Evolutionary conservation across 2,329 filamentous ascomycete genomes (phyloP).

Genomic region (Penicillium brasilianum): DNA sequence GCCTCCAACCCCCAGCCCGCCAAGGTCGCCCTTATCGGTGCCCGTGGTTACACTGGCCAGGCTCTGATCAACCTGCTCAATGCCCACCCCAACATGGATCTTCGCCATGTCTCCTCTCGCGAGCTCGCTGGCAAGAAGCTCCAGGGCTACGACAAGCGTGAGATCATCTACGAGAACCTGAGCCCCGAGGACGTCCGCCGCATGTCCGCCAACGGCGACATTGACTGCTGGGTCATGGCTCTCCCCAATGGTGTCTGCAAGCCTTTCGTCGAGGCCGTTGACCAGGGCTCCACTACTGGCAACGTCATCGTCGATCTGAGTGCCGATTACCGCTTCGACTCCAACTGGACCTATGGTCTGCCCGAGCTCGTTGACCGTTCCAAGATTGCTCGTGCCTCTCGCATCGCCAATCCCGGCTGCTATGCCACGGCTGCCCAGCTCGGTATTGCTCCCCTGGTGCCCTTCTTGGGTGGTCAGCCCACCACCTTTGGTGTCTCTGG

Average conservation of each 20-base stretch:
- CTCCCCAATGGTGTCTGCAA: slow-evolving; percentile 94
- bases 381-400: slow-evolving; percentile 75
- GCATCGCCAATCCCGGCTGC: slow-evolving; percentile 92
- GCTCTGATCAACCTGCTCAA: slow-evolving; percentile 87
- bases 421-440: slow-evolving; percentile 94
- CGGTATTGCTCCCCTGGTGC: slow-evolving; percentile 80
- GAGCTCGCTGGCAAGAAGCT: slow-evolving; percentile 87
- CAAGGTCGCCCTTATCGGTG: slow-evolving; percentile 84
- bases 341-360: slow-evolving; percentile 84
- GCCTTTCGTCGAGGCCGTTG: slow-evolving; percentile 88
- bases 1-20: slow-evolving; percentile 78
- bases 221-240: slow-evolving; percentile 98
- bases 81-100: slow-evolving; percentile 84
- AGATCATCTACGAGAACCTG: slow-evolving; percentile 91
- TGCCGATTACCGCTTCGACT: slow-evolving; percentile 93
- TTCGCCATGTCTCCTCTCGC: slow-evolving; percentile 89
- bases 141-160: slow-evolving; percentile 86
- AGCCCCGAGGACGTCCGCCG: slow-evolving; percentile 81
- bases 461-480: slow-evolving; percentile 77
- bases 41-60: slow-evolving; percentile 92
- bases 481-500: slow-evolving; percentile 90
- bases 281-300: slow-evolving; percentile 68
- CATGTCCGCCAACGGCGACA: slow-evolving; percentile 81
- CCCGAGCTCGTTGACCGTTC: slow-evolving; percentile 81
- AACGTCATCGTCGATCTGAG: slow-evolving; percentile 91